Evolutionary conservation across 768 basidiomycete genomes (phyloP), one percentile per base, ranked within the genome.

Genomic region (Suillus ampliporus): DNA sequence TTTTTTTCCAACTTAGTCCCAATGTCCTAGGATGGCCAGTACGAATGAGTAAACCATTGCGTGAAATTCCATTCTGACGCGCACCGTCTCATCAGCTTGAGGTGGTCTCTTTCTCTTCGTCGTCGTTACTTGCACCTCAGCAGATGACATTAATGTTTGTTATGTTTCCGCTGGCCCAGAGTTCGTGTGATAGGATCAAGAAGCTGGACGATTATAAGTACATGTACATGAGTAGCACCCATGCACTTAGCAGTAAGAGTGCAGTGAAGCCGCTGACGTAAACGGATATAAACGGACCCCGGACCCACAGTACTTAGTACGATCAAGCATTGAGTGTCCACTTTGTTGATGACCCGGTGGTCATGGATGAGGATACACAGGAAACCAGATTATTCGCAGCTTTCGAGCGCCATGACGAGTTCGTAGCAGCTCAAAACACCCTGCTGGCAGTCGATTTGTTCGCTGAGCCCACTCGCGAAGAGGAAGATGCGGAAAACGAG

Each of bases 401-500:
- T 13, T 92, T 90, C 68, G 89, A 89, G 63, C 84, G 82, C 62
- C 75, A 83, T 51, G 83, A 81, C 52, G 87, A 92, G 64, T 88
- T 93, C 66, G 58, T 81, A 11, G 77, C 80, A 40, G 65, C 81
- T 15, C 87, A 94, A 64, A 71, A 77, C 23, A 65, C 70, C 3
- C 77, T 94, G 8, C 79, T 91, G 3, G 70, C 75, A 5, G 66
- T 81, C 8, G 82, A 88, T 65, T 65, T 88, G 46, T 77, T 74
- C 57, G 67, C 69, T 13, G 76, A 82, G 50, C 80, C 84, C 2
- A 79, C 76, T 46, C 65, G 71, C 15, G 82, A 81, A 41, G 79
- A 86, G 63, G 77, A 80, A 57, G 73, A 70, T 58, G 67, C 75
- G 23, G 87, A 90, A 71, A 69, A 57, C 9, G 60, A 71, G 5